Base-by-base conservation (phyloP, 441 rosid species). In the Biscutella laevigata region DNA sequence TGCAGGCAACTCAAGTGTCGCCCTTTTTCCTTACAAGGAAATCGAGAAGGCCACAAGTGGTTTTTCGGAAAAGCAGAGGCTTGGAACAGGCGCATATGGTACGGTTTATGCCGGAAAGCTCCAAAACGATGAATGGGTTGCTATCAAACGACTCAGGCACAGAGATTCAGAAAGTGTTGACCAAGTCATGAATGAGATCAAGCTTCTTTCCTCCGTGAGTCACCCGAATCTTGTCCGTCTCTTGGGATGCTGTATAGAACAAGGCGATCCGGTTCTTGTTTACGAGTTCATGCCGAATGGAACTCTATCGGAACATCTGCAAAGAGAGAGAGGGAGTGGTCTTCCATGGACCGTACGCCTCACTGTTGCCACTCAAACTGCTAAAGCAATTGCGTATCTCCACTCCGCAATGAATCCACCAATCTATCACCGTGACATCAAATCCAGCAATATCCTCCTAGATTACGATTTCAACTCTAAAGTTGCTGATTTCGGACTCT, bases 271-370 rank as follows among this genome's bases (percentile, higher is more conserved):
- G 7, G 79, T 91, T 51, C 94, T 91, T 3, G 79, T 87, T 27
- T 91, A 87, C 1, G 96, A 91, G 55, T 91, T 83, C 74, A 85
- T 91, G 98, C 88, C 98, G 0, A 81, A 85, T 12, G 98, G 98
- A 55, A 91, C 98, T 15, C 21, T 91, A 53, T 80, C 76, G 16
- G 86, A 87, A 67, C 98, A 91, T 71, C 69, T 91, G 39, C 85
- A 78, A 24, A 43, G 78, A 52, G 87, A 83, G 60, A 71, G 73
- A 57, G 96, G 98, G 2, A 62, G 45, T 3, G 98, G 91, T 42
- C 84, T 91, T 39, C 19, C 85, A 21, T 87, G 98, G 98, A 74
- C 79, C 0, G 61, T 78, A 9, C 86, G 98, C 3, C 88, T 91
- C 19, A 45, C 77, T 1, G 73, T 91, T 4, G 95, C 94, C 1